Base-by-base conservation (phyloP, 192 early-diverging fungal genomes). In the Glomus cerebriforme region DNA sequence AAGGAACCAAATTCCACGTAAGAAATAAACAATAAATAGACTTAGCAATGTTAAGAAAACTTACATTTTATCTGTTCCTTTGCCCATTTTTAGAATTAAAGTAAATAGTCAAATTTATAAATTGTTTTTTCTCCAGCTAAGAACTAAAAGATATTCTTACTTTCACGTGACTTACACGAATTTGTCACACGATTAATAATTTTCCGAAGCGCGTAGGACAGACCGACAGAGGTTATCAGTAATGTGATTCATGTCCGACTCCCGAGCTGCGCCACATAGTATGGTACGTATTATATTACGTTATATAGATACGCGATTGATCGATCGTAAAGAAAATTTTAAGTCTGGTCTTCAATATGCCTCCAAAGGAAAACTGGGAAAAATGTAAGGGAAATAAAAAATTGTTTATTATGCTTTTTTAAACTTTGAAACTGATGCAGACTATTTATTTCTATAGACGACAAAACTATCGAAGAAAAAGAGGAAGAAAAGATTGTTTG, bases 321-420 rank as follows among this genome's bases (percentile, higher is more conserved):
- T 54, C 49, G 19, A 22, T 54, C 3, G 49, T 3, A 22, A 6
- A 54, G 0, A 22, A 6, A 54, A 0, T 6, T 54, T 54, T 49
- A 49, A 17, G 12, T 54, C 75, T 64, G 19, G 13, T 54, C 71
- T 64, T 54, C 70, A 90, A 79, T 58, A 94, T 95, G 91, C 89
- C 93, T 81, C 96, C 96, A 80, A 97, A 96, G 87, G 88, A 89
- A 71, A 91, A 97, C 85, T 99, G 98, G 98, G 98, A 99, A 86
- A 98, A 98, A 87, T 98, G 95, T 98, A 93, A 68, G 88, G 82
- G 54, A 2, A 58, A 58, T 27, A 22, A 67, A 10, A 8, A 73
- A 22, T 13, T 17, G 29, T 29, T 7, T n/a, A 10, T 8, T 80
- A 24, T 37, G 22, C 35, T 37, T 59, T 47, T 29, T 15, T 47